Base-by-base conservation (phyloP, 2,329 filamentous ascomycete species). In the Ophiosphaerella korrae region DNA sequence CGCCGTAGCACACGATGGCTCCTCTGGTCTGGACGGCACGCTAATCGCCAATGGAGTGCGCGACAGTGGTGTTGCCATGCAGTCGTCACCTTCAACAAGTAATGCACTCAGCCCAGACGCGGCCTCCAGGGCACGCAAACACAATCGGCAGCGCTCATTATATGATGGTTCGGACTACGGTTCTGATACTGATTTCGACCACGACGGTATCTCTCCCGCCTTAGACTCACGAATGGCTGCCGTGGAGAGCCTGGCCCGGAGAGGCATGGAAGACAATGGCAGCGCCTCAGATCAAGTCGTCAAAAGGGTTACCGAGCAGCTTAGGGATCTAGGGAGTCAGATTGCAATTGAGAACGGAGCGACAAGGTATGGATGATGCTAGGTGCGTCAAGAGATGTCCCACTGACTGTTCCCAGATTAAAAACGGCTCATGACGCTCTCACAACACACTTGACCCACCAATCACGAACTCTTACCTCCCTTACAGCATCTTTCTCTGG, bases 81-180 rank as follows among this genome's bases (percentile, higher is more conserved):
- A 71, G 31, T 73, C 75, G 45, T 72, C 70, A n/a, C 61, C 63
- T 7, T 74, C 75, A 5, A 64, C 69, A 24, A 74, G 69, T 7
- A 21, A 36, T 13, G 40, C 31, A 44, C 73, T 75, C 35, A 78
- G 74, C 51, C 68, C 72, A 37, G 59, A 70, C 29, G 74, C 74
- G 26, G 71, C 65, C 18, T 44, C 57, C 42, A 63, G 60, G 48
- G 45, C 50, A 24, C 57, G 58, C 41, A 62, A 66, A 53, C 75
- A 79, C 81, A 66, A 65, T 40, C 67, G 76, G 44, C 68, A 73
- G 53, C 77, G 70, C 23, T 78, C 73, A 79, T 70, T 84, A 35
- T 90, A 90, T 65, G 87, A 90, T 64, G 87, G 88, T 7, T 89
- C 86, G 59, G 87, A 90, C 67, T 90, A 89, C 67, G 87, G 88